Evolutionary conservation across 345 rosid species (phyloP), one percentile per base, ranked within the genome.

Genomic region (Isatis tinctoria): DNA sequence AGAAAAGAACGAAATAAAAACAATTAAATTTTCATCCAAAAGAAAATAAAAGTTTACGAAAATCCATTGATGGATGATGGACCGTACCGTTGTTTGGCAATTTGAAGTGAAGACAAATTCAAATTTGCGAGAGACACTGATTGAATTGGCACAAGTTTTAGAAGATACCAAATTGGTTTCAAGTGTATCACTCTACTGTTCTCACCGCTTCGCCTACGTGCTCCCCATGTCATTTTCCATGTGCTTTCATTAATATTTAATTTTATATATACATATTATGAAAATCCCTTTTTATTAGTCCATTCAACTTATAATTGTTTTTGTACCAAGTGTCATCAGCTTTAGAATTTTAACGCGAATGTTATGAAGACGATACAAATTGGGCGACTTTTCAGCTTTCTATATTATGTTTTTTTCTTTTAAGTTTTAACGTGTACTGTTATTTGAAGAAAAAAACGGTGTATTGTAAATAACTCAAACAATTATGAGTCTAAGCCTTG

Each of bases 171-270:
- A 73, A 54, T 22, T 11, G 47, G 48, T 54, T 64, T 24, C 39
- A 64, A 64, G 36, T 73, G 65, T 64, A 22, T 54, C 70, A 54
- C 30, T 32, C 30, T 41, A 7, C 9, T 64, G 45, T 26, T 63
- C 56, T 53, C 76, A 64, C 76, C 76, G 76, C 76, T 73, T 73
- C 70, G 5, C 35, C 27, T 61, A 8, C 8, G 40, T 61, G 69
- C 52, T 72, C 69, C 61, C 27, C 63, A 73, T 64, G 76, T 53
- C 76, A 63, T 8, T 56, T 43, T 53, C 70, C 70, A 73, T 73
- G 64, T 73, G 32, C 39, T 20, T 18, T 52, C 43, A 8, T 39
- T 7, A 12, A 8, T 27, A 22, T 45, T 64, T 10, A 1, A 10
- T 47, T 33, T 33, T 35, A 1, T 2, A n/a, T 45, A 20, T 32